Base-by-base conservation (phyloP, 768 basidiomycete genomes). In the Serendipita sp. region DNA sequence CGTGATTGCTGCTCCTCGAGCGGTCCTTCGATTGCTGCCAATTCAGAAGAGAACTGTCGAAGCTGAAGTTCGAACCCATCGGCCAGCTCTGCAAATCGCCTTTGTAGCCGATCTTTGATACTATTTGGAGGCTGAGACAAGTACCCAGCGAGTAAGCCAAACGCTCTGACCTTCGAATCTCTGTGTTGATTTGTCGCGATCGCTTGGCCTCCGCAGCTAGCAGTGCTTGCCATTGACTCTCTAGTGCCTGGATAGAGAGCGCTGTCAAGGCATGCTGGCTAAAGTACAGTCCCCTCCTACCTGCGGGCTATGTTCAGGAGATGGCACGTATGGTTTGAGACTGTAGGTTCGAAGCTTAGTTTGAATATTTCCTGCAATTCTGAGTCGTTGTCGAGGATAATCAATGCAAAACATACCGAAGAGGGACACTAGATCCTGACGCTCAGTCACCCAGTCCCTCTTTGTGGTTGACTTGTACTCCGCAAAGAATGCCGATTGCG, bases 331-430 rank as follows among this genome's bases (percentile, higher is more conserved):
- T 68, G 89, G 83, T 64, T 83, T 77, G 67, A 99, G 70, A 9
- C 85, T 83, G 75, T 98, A 98, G 24, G 94, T 98, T 72, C 79
- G 81, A 62, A 98, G 75, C 34, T 98, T 97, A 0, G 91, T 95
- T 72, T 93, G 90, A 30, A 99, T 85, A 69, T 96, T 95, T 50
- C 45, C 45, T 50, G 28, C 7, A 5, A 7, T 38, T 38, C 5
- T 20, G 17, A 28, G 17, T 50, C 7, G 7, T 50, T 50, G n/a
- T 50, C 45, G 20, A 50, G 45, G 17, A 11, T 7, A 38, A 38
- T 38, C 7, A 38, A n/a, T 7, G 28, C 7, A n/a, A 20, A 50
- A 50, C 45, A 22, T 50, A 2, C 88, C 85, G 66, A 97, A 90
- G 14, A 97, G 79, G 1, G 88, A 89, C 7, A 84, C 82, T 9